phyloP scores from a whole-genome alignment of 139 green algal genomes.

The Coelastrella sp. region DNA sequence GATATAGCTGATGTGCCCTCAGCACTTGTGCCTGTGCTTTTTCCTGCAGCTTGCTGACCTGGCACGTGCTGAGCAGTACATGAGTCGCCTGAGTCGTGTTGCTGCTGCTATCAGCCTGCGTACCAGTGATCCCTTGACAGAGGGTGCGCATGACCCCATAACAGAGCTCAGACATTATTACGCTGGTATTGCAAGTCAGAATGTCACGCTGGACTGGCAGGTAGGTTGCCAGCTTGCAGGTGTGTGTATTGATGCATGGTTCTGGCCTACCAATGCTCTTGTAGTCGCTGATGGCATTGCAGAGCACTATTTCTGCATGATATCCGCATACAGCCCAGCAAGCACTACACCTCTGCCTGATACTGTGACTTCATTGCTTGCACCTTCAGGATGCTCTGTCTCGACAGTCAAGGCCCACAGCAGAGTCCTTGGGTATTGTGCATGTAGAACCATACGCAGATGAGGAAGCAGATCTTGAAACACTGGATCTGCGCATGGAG shows the following conservation, averaged over 20 bases:
- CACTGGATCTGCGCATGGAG: conserved; percentile 19
- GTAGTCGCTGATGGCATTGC: no score
- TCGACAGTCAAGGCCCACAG: conserved; percentile 17
- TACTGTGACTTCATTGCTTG: neutral
- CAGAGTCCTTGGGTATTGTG: neutral
- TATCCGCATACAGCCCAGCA: no score
- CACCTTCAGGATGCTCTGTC: conserved; percentile 25
- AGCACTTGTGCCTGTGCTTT: neutral
- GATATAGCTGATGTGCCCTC: no score
- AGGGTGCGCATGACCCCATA: conserved; percentile 25
- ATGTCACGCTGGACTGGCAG: conserved; percentile 26
- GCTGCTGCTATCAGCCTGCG: conserved; percentile 41
- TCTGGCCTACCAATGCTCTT: neutral
- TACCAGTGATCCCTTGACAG: conserved; percentile 24
- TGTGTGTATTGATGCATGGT: neutral
- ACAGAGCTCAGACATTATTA: conserved; percentile 38
- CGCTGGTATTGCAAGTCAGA: conserved; percentile 2
- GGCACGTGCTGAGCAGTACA: conserved; percentile 37
- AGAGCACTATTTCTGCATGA: no score
- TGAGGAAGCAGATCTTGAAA: conserved; percentile 17
- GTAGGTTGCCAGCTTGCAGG: neutral
- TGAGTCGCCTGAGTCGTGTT: conserved; percentile 29
- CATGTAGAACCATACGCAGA: conserved; percentile 23
- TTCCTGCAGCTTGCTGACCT: conserved; percentile 30
- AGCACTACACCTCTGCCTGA: no score